Evolutionary conservation across 441 rosid genomes (phyloP).

Genomic region (Croton setiger): DNA sequence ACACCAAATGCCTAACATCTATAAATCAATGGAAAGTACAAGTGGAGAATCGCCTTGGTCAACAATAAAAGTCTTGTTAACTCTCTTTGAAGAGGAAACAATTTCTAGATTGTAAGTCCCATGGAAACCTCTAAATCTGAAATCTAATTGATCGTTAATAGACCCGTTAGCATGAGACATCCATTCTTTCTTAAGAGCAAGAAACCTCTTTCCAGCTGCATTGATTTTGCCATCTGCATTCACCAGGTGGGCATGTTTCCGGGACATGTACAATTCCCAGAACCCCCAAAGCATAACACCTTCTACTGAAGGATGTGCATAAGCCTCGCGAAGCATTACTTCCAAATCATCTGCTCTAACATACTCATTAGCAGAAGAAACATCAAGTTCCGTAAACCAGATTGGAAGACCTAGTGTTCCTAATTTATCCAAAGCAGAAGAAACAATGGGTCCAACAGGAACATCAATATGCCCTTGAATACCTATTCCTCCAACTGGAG

Average conservation of each 20-base stretch:
- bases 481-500: conserved; percentile 79
- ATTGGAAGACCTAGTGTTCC: conserved; percentile 77
- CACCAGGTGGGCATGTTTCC: conserved; percentile 58
- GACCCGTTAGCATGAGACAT: conserved; percentile 45
- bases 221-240: conserved; percentile 80
- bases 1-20: conserved; percentile 11
- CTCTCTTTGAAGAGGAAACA: conserved; percentile 33
- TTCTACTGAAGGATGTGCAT: conserved; percentile 82
- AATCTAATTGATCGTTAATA: conserved; percentile 49
- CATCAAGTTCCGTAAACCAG: conserved; percentile 93
- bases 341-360: conserved; percentile 86
- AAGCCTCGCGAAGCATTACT: conserved; percentile 86
- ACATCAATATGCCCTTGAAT: conserved; percentile 80
- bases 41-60: conserved; percentile 55
- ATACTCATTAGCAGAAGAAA: conserved; percentile 62
- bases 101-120: conserved; percentile 68
- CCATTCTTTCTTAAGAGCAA: conserved; percentile 76
- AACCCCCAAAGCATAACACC: conserved; percentile 92
- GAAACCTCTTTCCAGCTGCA: conserved; percentile 60
- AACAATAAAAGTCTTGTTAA: conserved; percentile 55
- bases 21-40: conserved; percentile 50
- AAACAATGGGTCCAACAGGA: conserved; percentile 71
- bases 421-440: conserved; percentile 68
- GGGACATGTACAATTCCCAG: conserved; percentile 80
- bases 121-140: conserved; percentile 39